Evolutionary conservation across 1,139 yeast species (phyloP).

Genomic region (Geotrichum europaeum): DNA sequence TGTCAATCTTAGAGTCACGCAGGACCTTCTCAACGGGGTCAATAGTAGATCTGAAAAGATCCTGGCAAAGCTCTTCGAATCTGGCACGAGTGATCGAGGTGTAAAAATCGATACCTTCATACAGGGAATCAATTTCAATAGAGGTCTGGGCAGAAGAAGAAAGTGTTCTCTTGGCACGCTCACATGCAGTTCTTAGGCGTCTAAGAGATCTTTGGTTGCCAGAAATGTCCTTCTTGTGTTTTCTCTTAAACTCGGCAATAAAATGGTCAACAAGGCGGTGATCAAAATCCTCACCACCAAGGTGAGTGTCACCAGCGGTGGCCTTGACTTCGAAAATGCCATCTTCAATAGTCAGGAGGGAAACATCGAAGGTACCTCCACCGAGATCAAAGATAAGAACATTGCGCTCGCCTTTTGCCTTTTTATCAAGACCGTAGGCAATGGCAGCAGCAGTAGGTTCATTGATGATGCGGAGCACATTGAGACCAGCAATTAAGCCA

Average conservation of each 20-base stretch:
- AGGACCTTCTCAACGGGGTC: conserved; percentile 98
- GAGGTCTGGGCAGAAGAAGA: conserved; percentile 96
- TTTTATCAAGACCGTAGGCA: conserved; percentile 95
- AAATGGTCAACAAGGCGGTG: conserved; percentile 92
- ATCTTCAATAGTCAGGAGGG: conserved; percentile 92
- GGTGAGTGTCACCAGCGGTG: conserved; percentile 99
- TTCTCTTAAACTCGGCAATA: conserved; percentile 86
- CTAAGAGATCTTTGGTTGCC: conserved; percentile 92
- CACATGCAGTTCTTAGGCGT: conserved; percentile 98
- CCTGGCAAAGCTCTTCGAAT: conserved; percentile 95
- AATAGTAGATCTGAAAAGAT: conserved; percentile 90
- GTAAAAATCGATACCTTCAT: conserved; percentile 95
- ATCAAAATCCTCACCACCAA: conserved; percentile 99
- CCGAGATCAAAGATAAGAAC: conserved; percentile 93
- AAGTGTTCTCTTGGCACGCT: conserved; percentile 98
- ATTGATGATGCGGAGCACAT: conserved; percentile 89
- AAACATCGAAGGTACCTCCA: conserved; percentile 99
- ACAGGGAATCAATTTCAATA: conserved; percentile 93
- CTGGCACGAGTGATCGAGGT: conserved; percentile 97
- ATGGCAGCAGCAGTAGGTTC: conserved; percentile 97
- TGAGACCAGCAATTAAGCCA: conserved; percentile 92
- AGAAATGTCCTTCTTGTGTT: conserved; percentile 89
- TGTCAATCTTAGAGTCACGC: conserved; percentile 88
- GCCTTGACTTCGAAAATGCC: conserved; percentile 99
- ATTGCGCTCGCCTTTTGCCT: conserved; percentile 77